phyloP scores from a whole-genome alignment of 306 rosid genomes.

The Parietaria judaica region DNA sequence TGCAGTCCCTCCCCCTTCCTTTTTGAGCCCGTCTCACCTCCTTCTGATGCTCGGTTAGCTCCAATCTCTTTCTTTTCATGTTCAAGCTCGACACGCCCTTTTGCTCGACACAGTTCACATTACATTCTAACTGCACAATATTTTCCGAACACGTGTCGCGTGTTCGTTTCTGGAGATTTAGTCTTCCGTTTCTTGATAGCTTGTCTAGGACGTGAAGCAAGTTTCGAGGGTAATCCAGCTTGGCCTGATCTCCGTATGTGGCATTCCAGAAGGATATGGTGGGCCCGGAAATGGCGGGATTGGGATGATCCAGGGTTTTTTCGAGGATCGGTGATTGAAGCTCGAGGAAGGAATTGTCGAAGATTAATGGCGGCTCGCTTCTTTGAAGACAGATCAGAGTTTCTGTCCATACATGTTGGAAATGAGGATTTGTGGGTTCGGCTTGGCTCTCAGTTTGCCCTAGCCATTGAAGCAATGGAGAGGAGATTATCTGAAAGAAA shows the following conservation, averaged over 20 bases:
- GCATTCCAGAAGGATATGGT: slow-evolving; percentile 70
- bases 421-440: slow-evolving; percentile 31
- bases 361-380: slow-evolving; percentile 51
- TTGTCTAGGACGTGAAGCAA: slow-evolving; percentile 59
- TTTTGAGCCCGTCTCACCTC: slow-evolving; percentile 74
- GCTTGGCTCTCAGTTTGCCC: slow-evolving; percentile 35
- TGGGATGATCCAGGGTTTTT: slow-evolving; percentile 67
- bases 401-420: slow-evolving; percentile 56
- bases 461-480: slow-evolving; percentile 66
- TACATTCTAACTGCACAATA: slow-evolving; percentile 35
- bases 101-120: slow-evolving; percentile 12
- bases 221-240: slow-evolving; percentile 52
- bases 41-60: slow-evolving; percentile 71
- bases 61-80: slow-evolving; percentile 47
- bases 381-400: slow-evolving; percentile 39
- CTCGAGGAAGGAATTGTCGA: slow-evolving; percentile 52
- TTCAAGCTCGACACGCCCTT: slow-evolving; percentile 18
- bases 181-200: slow-evolving; percentile 50
- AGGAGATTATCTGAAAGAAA: slow-evolving; percentile 43
- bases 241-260: slow-evolving; percentile 49
- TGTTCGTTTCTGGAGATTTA: slow-evolving; percentile 59
- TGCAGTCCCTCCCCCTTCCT: slow-evolving; percentile 54
- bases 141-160: slow-evolving; percentile 53
- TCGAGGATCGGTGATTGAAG: slow-evolving; percentile 55
- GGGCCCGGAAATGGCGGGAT: slow-evolving; percentile 53